phyloP scores from a whole-genome alignment of 257 asterid species.

The Lantana camara region DNA sequence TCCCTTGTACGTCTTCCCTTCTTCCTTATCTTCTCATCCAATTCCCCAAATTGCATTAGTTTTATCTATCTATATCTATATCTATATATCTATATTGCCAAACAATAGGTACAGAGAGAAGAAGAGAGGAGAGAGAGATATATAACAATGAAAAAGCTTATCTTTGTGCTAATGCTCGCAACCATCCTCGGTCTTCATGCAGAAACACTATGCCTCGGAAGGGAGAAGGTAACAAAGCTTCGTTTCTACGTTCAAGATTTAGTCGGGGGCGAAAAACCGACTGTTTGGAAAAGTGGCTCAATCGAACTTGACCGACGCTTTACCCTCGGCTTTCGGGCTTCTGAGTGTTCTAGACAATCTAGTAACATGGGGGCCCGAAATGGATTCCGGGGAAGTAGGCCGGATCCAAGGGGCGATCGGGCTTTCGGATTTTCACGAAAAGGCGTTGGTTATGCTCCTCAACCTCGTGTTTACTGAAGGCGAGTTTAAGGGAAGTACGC shows the following conservation, averaged over 20 bases:
- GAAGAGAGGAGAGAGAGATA: too few relatives aligned
- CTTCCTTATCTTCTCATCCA: too few relatives aligned
- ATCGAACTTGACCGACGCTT: slow-evolving; percentile 11
- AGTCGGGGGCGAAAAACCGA: slow-evolving; percentile 25
- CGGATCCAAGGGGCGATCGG: slow-evolving; percentile 41
- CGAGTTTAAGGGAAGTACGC: slow-evolving; percentile 36
- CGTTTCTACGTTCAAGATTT: slow-evolving; percentile 37
- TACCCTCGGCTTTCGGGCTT: slow-evolving; percentile 30
- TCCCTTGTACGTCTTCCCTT: too few relatives aligned
- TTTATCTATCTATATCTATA: too few relatives aligned
- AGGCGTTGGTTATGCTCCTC: slow-evolving; percentile 29
- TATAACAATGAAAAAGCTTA: not conserved
- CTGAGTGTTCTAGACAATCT: slow-evolving; percentile 23
- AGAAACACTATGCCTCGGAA: not conserved
- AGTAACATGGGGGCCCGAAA: slow-evolving; percentile 28
- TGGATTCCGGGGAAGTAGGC: slow-evolving; percentile 27
- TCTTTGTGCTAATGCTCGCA: not conserved
- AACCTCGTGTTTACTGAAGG: slow-evolving; percentile 38
- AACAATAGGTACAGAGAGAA: too few relatives aligned
- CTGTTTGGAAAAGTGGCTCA: slow-evolving; percentile 28
- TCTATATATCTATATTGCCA: too few relatives aligned
- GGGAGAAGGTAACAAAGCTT: slow-evolving; percentile 20
- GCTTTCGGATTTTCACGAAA: slow-evolving; percentile 31
- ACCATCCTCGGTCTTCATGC: not conserved
- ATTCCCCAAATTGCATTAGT: too few relatives aligned